Base-by-base conservation (phyloP, 139 green algal species). In the Dunaliella primolecta region DNA sequence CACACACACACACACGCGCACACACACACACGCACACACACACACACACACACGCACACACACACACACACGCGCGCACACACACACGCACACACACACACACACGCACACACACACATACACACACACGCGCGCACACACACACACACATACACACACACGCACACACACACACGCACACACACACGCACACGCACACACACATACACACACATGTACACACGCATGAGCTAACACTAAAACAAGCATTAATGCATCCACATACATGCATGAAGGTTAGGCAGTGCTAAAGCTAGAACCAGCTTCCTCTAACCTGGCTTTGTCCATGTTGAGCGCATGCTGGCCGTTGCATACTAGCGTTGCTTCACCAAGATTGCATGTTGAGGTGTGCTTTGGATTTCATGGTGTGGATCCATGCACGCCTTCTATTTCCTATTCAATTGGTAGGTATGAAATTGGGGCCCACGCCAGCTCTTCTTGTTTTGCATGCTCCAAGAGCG, bases 91-190 rank as follows among this genome's bases (percentile, higher is more conserved):
- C 15, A 15, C 46, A 15, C 46, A 7, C 46, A 64, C 46, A 15
- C 55, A 31, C 11, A 36, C 25, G 3, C 46, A 37, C 75, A 36
- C 74, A 30, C 72, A 35, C 78, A n/a, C 31, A 23, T 36, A 75
- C 83, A 21, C n/a, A 20, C 70, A 20, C 29, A 70, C 25, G 15
- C 38, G 7, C 76, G 25, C 27, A 81, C 35, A 29, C 76, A 30
- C 32, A 38, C 31, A 35, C 76, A 29, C 76, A 82, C 27, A 31
- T 33, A 70, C 75, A 64, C 46, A 72, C 34, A 1, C 36, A 36
- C 21, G 34, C 15, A 35, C 15, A 1, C 55, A 81, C 75, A 84
- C 32, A 38, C 23, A 87, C 74, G 72, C 21, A 80, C 71, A 77
- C 78, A 34, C 36, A 56, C 15, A 38, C 38, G 36, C 32, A 29